Evolutionary conservation across 306 rosid species (phyloP).

Genomic region (Dicorynia guianensis): DNA sequence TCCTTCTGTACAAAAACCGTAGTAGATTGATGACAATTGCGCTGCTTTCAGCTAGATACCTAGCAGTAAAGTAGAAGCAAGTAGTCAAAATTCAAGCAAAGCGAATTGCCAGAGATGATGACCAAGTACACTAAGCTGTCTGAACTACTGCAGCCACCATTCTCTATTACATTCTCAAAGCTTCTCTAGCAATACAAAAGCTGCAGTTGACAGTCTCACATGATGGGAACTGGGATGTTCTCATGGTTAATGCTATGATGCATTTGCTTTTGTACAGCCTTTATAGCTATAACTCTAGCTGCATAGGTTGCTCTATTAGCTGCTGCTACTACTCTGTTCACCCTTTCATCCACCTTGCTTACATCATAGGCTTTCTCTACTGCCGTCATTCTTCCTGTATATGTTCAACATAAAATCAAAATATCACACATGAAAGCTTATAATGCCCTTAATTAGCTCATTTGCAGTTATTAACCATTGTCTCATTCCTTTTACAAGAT

Average conservation of each 20-base stretch:
- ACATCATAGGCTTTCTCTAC: conserved; percentile 87
- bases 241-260: conserved; percentile 60
- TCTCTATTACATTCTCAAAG: conserved; percentile 43
- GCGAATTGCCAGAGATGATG: conserved; percentile 43
- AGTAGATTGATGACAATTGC: conserved; percentile 46
- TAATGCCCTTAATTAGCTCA: neutral
- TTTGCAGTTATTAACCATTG: neutral
- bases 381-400: conserved; percentile 94
- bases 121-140: conserved; percentile 43
- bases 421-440: conserved; percentile 9
- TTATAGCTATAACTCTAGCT: conserved; percentile 95
- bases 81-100: conserved; percentile 33
- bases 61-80: conserved; percentile 22
- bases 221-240: conserved; percentile 59
- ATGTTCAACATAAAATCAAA: conserved; percentile 23
- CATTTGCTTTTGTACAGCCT: conserved; percentile 92
- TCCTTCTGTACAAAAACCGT: conserved; percentile 59
- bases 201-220: conserved; percentile 58
- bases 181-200: conserved; percentile 37
- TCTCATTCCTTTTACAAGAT: conserved; percentile 9
- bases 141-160: conserved; percentile 40
- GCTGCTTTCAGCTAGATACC: conserved; percentile 40
- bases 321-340: conserved; percentile 83
- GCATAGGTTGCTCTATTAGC: conserved; percentile 97
- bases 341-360: conserved; percentile 93